Conservation (phyloP, 805 yeast species). For the Debaryomyces hansenii region DNA sequence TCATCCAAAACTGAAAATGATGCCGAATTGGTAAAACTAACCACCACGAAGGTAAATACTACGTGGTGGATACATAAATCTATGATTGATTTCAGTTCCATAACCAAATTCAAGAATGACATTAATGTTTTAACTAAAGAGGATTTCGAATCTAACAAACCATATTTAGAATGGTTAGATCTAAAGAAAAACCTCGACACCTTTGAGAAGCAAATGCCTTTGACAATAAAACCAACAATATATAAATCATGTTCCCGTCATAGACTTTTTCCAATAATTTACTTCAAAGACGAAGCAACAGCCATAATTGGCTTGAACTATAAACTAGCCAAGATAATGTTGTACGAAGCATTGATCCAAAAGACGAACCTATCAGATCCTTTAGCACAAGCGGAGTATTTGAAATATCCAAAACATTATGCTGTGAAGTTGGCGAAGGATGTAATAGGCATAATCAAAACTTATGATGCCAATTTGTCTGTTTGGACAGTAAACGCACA, state of each 20-base stretch:
- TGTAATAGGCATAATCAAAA: slow-evolving; percentile 36
- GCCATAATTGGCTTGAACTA: slow-evolving; percentile 32
- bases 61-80: slow-evolving; percentile 40
- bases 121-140: slow-evolving; percentile 25
- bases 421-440: slow-evolving; percentile 30
- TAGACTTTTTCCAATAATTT: slow-evolving; percentile 31
- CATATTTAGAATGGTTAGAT: slow-evolving; percentile 26
- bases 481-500: slow-evolving; percentile 40
- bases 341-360: slow-evolving; percentile 27
- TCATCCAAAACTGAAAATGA: slow-evolving; percentile 8
- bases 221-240: slow-evolving; percentile 30
- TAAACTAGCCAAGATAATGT: slow-evolving; percentile 28
- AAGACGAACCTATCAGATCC: slow-evolving; percentile 14
- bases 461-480: slow-evolving; percentile 31
- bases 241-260: slow-evolving; percentile 23
- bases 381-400: slow-evolving; percentile 18
- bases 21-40: slow-evolving; percentile 2
- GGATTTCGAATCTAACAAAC: slow-evolving; percentile 22
- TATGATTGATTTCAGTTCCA: slow-evolving; percentile 23
- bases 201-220: slow-evolving; percentile 29
- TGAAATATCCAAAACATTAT: slow-evolving; percentile 24
- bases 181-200: slow-evolving; percentile 27
- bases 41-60: slow-evolving; percentile 12
- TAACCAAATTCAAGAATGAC: slow-evolving; percentile 29
- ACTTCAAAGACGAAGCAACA: slow-evolving; percentile 34